Conservation (phyloP, 1,139 yeast genomes). For the Petasospora rhodanensis region DNA sequence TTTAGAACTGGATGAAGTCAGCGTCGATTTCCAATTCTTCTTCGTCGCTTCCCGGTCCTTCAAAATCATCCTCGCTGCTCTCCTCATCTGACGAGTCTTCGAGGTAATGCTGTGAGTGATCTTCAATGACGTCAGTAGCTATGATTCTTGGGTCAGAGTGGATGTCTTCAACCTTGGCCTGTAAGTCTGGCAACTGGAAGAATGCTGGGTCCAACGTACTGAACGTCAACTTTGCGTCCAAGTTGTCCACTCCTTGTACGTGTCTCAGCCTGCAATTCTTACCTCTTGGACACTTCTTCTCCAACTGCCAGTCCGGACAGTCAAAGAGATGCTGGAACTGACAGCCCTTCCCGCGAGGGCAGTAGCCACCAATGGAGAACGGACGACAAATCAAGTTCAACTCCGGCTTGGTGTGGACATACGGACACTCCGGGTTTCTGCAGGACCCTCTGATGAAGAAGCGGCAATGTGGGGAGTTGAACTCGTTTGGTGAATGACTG, state of each 20-base stretch:
- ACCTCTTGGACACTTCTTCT: constrained; percentile 52
- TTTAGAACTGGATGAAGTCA: constrained; percentile 24
- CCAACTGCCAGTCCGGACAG: constrained; percentile 70
- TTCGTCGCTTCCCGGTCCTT: too few relatives aligned
- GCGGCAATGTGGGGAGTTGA: constrained; percentile 63
- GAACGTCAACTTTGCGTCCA: constrained; percentile 25
- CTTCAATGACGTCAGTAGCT: constrained; percentile 24
- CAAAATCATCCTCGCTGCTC: constrained; percentile 31
- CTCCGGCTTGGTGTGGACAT: constrained; percentile 45
- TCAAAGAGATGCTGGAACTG: constrained; percentile 52
- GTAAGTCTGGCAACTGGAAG: constrained; percentile 37
- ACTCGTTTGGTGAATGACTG: constrained; percentile 55
- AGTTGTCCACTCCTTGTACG: constrained; percentile 29
- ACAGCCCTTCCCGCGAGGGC: constrained; percentile 58
- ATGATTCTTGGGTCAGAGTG: constrained; percentile 21
- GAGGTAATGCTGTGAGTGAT: constrained; percentile 23
- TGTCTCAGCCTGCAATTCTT: constrained; percentile 47
- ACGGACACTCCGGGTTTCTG: constrained; percentile 50
- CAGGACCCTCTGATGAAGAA: constrained; percentile 51
- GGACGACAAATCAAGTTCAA: constrained; percentile 54
- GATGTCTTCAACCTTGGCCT: constrained; percentile 22
- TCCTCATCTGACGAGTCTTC: constrained; percentile 31
- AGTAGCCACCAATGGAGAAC: constrained; percentile 66
- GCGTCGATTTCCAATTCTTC: constrained; percentile 28
- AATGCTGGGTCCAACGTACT: constrained; percentile 24